Base-by-base conservation (phyloP, 495 filamentous ascomycete genomes). In the Lophiostoma macrostomum region DNA sequence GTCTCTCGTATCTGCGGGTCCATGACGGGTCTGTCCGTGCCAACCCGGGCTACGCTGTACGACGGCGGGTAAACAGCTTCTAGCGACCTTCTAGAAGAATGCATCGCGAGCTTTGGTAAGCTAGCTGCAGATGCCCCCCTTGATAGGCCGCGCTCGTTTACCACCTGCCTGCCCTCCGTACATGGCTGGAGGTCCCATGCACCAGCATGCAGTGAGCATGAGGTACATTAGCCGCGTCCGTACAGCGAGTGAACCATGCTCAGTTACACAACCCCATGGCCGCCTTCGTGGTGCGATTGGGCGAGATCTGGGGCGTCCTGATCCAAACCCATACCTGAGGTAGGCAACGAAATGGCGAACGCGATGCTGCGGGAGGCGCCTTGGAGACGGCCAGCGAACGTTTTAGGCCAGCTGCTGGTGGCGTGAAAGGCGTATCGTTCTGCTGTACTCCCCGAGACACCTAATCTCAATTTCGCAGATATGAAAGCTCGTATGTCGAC, bases 11-110 rank as follows among this genome's bases (percentile, higher is more conserved):
- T 5, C 16, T 18, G 5, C 4, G 16, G 24, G 16, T 12, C 38
- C 13, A 24, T 41, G 3, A 20, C 4, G 19, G 4, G 13, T 4
- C 5, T 16, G 6, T 8, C 36, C 36, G 36, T 39, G 36, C 36
- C 6, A 4, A 4, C 19, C 4, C 4, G 8, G 22, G 29, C 16
- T 29, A 25, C 7, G n/a, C 20, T 6, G 43, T 29, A 46, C 25
- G 43, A 31, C 13, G 27, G 43, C 29, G 43, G 43, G 16, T 46
- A 46, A 46, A 10, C 20, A 24, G 16, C 43, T 46, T 46, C 43
- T 46, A 46, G 43, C 43, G 43, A 11, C 43, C 43, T 46, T 46
- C 43, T 46, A 46, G 43, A 46, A 46, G 43, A 29, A 16, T n/a
- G n/a, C n/a, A n/a, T n/a, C n/a, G n/a, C n/a, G n/a, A n/a, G n/a